Base-by-base conservation (phyloP, 2,329 filamentous ascomycete genomes). In the Cordyceps tenuipes region DNA sequence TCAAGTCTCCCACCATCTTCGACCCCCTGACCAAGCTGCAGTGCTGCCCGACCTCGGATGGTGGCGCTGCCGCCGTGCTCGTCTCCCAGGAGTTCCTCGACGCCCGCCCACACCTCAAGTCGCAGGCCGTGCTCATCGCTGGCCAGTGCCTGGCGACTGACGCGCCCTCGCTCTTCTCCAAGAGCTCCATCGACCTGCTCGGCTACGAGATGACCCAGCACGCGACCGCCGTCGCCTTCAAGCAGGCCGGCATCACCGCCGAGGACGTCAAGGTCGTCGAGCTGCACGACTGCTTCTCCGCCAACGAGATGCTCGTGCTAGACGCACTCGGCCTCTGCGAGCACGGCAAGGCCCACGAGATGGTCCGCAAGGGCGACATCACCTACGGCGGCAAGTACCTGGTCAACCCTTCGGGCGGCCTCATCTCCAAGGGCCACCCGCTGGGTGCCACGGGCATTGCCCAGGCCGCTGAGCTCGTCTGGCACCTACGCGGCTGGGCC, bases 341-440 rank as follows among this genome's bases (percentile, higher is more conserved):
- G 61, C 84, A 82, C 15, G 93, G 93, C 17, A 93, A 91, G 73
- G 94, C 93, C 0, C 92, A 97, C 72, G 91, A 97, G 75, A 85
- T 97, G 74, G 91, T 97, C 26, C 85, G 91, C 47, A 76, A 75
- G 10, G 92, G 92, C 31, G 91, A 92, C 68, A 96, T 97, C 70
- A 97, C 93, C 1, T 96, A 97, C 72, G 91, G 92, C 59, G 85
- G 89, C 51, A 82, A 83, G 68, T 85, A 90, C 71, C 83, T 97
- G 63, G 84, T 97, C 72, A 97, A 97, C 75, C 93, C 93, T 1
- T 96, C 90, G 0, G 94, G 93, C 48, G 94, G 94, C 1, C 82
- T 97, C 60, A 97, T 97, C 69, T 94, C 89, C 64, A 97, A 97
- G 79, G 94, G 93, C 46, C 93, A 97, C 73, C 93, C 94, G 0